Percentiles rank a stretch among this genome's conserved stretches.
Conservation (phyloP, 225 moss, liverwort and hornwort genomes). For the Anthoceros angustus region DNA sequence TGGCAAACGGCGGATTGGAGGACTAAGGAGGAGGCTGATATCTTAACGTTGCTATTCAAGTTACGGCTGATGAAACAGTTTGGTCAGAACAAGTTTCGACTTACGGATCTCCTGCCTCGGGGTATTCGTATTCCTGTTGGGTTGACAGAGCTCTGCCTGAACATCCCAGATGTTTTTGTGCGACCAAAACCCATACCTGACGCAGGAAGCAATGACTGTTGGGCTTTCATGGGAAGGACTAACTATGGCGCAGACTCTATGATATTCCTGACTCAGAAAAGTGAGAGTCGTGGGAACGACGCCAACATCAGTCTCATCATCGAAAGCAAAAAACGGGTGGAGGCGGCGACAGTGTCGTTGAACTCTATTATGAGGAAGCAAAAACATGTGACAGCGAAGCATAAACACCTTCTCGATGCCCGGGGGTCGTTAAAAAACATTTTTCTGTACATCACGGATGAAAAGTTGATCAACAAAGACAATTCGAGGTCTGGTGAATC, state of each 20-base stretch:
- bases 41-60: too few species aligned
- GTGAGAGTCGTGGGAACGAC: too few species aligned
- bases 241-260: neutral
- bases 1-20: neutral
- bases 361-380: too few species aligned
- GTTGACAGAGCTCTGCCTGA: neutral
- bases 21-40: too few species aligned
- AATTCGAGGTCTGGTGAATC: neutral
- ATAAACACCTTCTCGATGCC: neutral
- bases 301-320: too few species aligned
- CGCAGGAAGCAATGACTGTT: neutral
- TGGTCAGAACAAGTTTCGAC: conserved; percentile 1
- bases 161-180: neutral
- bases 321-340: conserved; percentile 1
- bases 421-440: neutral
- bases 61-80: neutral
- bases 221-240: too few species aligned
- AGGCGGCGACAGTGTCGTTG: neutral
- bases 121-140: neutral
- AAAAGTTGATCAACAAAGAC: conserved; percentile 1
- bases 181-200: conserved; percentile 1
- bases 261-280: too few species aligned
- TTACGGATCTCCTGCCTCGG: neutral
- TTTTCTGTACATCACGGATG: too few species aligned
- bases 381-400: neutral